Conservation (phyloP, 2,329 filamentous ascomycete genomes). For the Cytospora mali region DNA sequence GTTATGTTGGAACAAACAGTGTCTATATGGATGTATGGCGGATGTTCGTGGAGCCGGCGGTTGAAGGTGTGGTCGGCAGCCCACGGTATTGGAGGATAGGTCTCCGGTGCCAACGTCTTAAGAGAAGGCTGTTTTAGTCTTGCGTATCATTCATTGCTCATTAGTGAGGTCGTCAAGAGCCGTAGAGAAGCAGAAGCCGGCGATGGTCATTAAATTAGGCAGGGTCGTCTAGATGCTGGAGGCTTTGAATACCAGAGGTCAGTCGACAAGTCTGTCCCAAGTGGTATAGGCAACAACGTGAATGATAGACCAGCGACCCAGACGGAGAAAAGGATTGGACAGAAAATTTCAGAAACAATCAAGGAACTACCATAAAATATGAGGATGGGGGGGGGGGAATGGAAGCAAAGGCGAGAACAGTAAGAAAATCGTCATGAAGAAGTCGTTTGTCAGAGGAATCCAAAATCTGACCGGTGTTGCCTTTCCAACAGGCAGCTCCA, state of each 20-base stretch:
- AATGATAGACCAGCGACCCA: neutral
- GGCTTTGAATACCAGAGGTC: conserved; percentile 14
- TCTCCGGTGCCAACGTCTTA: conserved; percentile 21
- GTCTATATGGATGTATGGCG: conserved; percentile 5
- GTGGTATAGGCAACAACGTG: neutral
- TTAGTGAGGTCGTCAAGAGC: conserved; percentile 17
- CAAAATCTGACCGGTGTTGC: conserved; percentile 26
- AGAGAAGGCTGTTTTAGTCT: conserved; percentile 13
- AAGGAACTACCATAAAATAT: neutral
- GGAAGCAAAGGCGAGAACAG: conserved; percentile 22
- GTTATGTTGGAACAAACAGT: conserved; percentile 20
- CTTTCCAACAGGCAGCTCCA: conserved; percentile 30
- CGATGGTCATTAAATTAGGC: conserved; percentile 19
- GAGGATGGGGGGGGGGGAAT: conserved; percentile 3
- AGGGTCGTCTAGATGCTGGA: conserved; percentile 12
- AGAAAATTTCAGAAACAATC: conserved; percentile 9
- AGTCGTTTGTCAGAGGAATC: conserved; percentile 27
- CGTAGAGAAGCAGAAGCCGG: neutral
- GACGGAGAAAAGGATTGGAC: neutral
- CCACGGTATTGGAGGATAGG: conserved; percentile 17
- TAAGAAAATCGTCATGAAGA: conserved; percentile 27
- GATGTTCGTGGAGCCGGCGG: conserved; percentile 13
- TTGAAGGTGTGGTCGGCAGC: conserved; percentile 18
- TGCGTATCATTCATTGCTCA: conserved; percentile 26
- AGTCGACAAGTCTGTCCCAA: conserved; percentile 6